Base-by-base conservation (phyloP, 352 stramenopile genomes). In the Phytophthora agathidicida region DNA sequence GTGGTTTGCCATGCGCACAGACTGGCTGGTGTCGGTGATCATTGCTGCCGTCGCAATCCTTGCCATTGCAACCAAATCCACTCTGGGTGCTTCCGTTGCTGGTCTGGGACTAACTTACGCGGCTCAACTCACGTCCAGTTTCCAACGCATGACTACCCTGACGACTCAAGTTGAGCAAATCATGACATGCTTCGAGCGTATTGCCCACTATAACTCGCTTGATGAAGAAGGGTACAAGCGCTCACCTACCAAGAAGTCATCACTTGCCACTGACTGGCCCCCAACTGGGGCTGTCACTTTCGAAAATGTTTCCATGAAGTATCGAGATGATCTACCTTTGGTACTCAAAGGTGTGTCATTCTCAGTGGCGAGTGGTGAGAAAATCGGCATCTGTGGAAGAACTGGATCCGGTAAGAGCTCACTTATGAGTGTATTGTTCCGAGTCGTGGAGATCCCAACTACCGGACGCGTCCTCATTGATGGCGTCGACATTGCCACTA, bases 1-100 rank as follows among this genome's bases (percentile, higher is more conserved):
- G 42, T 99, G 96, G 96, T 81, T 99, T 16, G 95, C 87, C 6
- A 84, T 99, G 46, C 80, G 97, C 13, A 80, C 99, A 16, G 93
- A 89, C 46, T 80, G 59, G 65, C 43, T 90, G 0, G 77, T 81
- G 9, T 83, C 93, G 5, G 43, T 95, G 4, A 96, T 99, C 37
- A 93, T 98, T 32, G 77, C 78, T 10, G 80, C 79, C 13, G 83
- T 97, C 8, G 87, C 90, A 19, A 60, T 98, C 16, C 93, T 96
- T 22, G 57, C 91, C 1, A 82, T 98, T 9, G 51, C 84, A 0
- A 61, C 72, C 8, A 80, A 83, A 36, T 74, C 63, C 3, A 71
- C 50, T 3, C 36, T 80, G 19, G 68, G 69, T 3, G 57, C 61
- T 10, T 36, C 56, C 0, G 46, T 62, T 3, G 56, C 70, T 11